Percentiles rank a stretch among this genome's conserved stretches.
These are phyloP conservation scores for Ophiocordyceps unilateralis DNA, from an alignment of 2,329 filamentous ascomycete genomes.

Conservation along the genomic window DNA sequence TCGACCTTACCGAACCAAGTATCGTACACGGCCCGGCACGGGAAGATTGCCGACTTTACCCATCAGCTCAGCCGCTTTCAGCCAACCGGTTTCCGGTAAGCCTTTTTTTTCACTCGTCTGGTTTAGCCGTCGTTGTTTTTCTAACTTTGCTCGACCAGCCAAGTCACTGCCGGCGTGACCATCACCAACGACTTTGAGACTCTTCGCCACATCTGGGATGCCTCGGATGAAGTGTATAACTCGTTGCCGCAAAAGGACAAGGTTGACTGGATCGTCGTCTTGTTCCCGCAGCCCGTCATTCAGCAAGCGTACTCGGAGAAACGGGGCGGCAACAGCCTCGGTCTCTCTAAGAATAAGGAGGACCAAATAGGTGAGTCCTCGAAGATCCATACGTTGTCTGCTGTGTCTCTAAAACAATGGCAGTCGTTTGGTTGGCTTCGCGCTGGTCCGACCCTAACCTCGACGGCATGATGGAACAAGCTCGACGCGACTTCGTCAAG, in stretches of 20 bases:
- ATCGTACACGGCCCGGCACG: neutral
- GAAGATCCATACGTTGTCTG: too few relatives aligned
- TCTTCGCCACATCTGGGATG: neutral
- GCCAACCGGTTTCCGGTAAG: neutral
- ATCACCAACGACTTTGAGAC: neutral
- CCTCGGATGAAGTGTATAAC: neutral
- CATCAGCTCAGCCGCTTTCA: neutral
- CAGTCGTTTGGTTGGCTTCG: neutral
- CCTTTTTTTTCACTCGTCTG: neutral
- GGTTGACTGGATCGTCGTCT: neutral
- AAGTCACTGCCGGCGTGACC: neutral
- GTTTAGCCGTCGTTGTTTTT: neutral
- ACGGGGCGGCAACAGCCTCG: constrained; percentile 1
- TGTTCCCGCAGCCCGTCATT: neutral
- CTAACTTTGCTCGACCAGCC: neutral
- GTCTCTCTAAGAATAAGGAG: neutral
- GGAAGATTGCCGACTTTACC: neutral
- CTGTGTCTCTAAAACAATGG: neutral
- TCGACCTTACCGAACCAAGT: neutral
- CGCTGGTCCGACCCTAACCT: neutral
- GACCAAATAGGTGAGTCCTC: constrained; percentile 1
- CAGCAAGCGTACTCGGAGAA: neutral
- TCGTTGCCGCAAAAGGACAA: neutral
- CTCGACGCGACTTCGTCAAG: neutral
- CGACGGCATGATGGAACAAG: neutral